Evolutionary conservation across 305 asterid species (phyloP).

Genomic region (Solanum hybrid): DNA sequence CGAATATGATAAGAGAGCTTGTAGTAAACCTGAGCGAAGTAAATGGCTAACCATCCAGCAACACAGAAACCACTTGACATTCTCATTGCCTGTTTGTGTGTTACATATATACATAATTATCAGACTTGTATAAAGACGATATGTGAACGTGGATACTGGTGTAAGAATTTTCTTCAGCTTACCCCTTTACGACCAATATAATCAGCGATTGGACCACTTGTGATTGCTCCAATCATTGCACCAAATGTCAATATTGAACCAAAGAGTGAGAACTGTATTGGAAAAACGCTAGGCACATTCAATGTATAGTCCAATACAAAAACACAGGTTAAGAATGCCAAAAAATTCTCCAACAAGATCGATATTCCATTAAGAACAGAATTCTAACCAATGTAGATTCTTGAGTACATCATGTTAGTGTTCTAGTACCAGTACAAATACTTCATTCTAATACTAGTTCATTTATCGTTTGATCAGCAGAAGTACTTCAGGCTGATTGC

Average conservation of each 20-base stretch:
- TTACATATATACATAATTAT: constrained; percentile 1
- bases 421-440: neutral
- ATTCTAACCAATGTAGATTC: neutral
- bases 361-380: neutral
- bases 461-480: neutral
- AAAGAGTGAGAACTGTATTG: constrained; percentile 75
- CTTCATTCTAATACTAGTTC: neutral
- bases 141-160: neutral
- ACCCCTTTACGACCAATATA: constrained; percentile 88
- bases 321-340: neutral
- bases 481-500: neutral
- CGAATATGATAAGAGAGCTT: neutral
- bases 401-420: neutral
- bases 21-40: constrained; percentile 56
- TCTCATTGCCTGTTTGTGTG: constrained; percentile 66
- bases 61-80: constrained; percentile 65
- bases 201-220: constrained; percentile 84
- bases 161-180: constrained; percentile 6
- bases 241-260: constrained; percentile 95
- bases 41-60: constrained; percentile 85
- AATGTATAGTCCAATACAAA: neutral
- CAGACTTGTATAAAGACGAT: neutral
- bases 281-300: neutral
- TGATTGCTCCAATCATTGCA: constrained; percentile 95
- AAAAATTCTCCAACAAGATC: neutral